Evolutionary conservation across 1,139 yeast genomes (phyloP).

Genomic region (Suhomyces kunorum): DNA sequence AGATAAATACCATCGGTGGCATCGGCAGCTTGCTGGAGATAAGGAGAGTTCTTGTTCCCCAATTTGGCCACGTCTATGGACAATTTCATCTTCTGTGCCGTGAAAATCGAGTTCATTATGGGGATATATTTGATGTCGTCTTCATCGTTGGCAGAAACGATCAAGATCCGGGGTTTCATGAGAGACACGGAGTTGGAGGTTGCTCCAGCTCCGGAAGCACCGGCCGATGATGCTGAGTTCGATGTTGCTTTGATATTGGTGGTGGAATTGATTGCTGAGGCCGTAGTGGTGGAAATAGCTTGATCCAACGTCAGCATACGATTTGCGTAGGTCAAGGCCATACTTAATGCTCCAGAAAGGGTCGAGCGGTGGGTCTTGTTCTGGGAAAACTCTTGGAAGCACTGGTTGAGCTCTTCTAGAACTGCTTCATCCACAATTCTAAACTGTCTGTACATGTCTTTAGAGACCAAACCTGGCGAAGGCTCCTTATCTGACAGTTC

Average conservation of each 20-base stretch:
- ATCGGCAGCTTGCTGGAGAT: conserved; percentile 93
- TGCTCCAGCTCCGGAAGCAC: conserved; percentile 17
- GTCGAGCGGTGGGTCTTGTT: conserved; percentile 35
- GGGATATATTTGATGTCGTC: conserved; percentile 84
- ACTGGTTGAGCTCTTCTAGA: conserved; percentile 56
- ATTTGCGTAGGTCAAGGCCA: conserved; percentile 79
- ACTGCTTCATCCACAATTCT: conserved; percentile 78
- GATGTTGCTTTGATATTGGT: conserved; percentile 27
- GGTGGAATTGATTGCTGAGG: conserved; percentile 47
- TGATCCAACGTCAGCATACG: conserved; percentile 58
- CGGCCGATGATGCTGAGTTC: conserved; percentile 12
- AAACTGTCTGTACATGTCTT: conserved; percentile 81
- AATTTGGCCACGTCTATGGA: conserved; percentile 90
- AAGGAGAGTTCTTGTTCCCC: conserved; percentile 69
- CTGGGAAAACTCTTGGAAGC: conserved; percentile 37
- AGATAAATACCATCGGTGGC: conserved; percentile 91
- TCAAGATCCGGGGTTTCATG: conserved; percentile 70
- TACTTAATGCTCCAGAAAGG: conserved; percentile 75
- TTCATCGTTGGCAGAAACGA: conserved; percentile 76
- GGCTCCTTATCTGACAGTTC: conserved; percentile 14
- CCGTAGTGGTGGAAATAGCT: conserved; percentile 49
- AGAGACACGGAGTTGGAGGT: conserved; percentile 30
- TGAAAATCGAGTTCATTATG: conserved; percentile 93
- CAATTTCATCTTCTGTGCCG: conserved; percentile 89
- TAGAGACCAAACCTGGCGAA: conserved; percentile 26